Base-by-base conservation (phyloP, 1,284 basidiomycete genomes). In the Fistulinella cinereoalba region DNA sequence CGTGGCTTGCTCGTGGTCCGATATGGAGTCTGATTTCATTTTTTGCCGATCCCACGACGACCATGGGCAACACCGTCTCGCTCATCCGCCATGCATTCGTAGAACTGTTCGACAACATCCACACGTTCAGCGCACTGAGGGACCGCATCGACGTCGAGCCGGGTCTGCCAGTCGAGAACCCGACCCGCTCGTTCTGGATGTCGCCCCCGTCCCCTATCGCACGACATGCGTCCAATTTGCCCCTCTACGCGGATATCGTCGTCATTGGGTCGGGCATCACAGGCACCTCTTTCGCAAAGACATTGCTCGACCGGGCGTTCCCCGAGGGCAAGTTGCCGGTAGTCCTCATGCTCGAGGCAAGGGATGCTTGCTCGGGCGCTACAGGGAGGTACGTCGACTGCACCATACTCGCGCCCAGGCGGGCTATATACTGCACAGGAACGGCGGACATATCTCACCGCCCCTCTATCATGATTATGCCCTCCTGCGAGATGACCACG, bases 181-280 rank as follows among this genome's bases (percentile, higher is more conserved):
- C 83, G 1, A 76, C 74, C 0, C 60, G 63, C 16, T 70, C 84
- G 1, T 83, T 81, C 60, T 87, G 84, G 85, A 75, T 74, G 23
- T 63, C 71, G 10, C 82, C 82, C 1, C 67, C 70, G 0, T 73
- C 81, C 3, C 64, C 71, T 6, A 74, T 85, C 31, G 70, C 80
- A 3, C 57, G 61, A 1, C 65, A 75, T 43, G 64, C 68, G 13
- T 63, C 70, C 7, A 61, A 67, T 3, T 48, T 81, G 5, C 80
- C 81, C 2, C 55, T 60, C 0, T 64, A 76, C 51, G 84, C 74
- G 3, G 84, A 88, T 55, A 60, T 85, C 11, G 78, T 87, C 9
- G 69, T 87, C 49, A 75, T 88, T 52, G 85, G 85, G 4, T 85
- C 82, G 16, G 85, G 85, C 0, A 83, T 88, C 44, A 84, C 85